Evolutionary conservation across 1,284 basidiomycete genomes (phyloP), one percentile per base, ranked within the genome.

Genomic region (Dichomitus squalens): DNA sequence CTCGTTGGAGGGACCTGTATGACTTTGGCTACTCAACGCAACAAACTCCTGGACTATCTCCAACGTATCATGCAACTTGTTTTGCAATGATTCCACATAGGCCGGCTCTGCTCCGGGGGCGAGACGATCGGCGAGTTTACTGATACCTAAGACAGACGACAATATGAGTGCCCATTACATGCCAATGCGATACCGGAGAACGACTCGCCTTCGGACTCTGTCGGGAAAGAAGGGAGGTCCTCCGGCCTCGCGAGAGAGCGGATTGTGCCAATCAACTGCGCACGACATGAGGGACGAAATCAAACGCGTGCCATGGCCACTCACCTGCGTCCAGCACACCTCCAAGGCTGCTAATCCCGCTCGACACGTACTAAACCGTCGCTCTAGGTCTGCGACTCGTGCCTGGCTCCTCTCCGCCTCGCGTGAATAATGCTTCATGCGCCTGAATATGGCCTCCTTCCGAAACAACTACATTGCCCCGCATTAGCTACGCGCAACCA

Each of bases 361-460:
- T 70, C 95, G 90, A 65, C 89, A 89, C 9, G 85, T 85, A 57
- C 77, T 82, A 70, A 88, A 87, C 64, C 87, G 82, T 64, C 80
- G 82, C 72, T 95, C 90, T 43, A 96, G 72, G 64, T 92, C 86
- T 61, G 82, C 80, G 50, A 93, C 86, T 61, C 84, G 82, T 67
- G 77, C 75, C 63, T 85, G 79, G 64, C 86, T 86, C 49, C 88
- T 84, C 66, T 91, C 85, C 70, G 88, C 82, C 73, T 93, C 88
- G 57, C 93, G 85, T 52, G 90, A 87, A 72, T 96, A 96, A 67
- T 95, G 86, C 68, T 85, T 90, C 93, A 98, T 95, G 61, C 93
- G 84, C 48, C 95, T 83, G 73, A 88, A 96, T 51, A 98, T 90
- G 40, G 95, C 95, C 70, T 96, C 93, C 75, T 98, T 97, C 58